phyloP scores from a whole-genome alignment of 192 early-diverging fungal species.

The Linnemannia elongata region DNA sequence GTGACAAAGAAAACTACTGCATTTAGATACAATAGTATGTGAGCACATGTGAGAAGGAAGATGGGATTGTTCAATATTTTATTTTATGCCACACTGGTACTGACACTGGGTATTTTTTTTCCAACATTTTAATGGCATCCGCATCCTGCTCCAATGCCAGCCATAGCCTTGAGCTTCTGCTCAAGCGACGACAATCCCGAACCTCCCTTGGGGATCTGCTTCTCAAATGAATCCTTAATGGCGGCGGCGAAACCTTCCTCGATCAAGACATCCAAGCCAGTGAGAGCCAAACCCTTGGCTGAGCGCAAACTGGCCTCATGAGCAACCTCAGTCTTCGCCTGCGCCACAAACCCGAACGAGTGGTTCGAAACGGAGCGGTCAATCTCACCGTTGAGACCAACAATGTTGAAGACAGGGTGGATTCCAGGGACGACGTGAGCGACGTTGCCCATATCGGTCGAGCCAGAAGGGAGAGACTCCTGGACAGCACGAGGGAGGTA shows the following conservation, averaged over 20 bases:
- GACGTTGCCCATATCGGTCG: slow-evolving; percentile 32
- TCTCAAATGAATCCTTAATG: slow-evolving; percentile 56
- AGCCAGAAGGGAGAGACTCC: slow-evolving; percentile 20
- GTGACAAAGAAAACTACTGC: background rate
- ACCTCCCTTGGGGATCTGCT: slow-evolving; percentile 21
- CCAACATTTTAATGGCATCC: slow-evolving; percentile 23
- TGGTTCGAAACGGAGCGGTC: slow-evolving; percentile 72
- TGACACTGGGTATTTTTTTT: background rate
- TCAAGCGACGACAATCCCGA: background rate
- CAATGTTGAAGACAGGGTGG: slow-evolving; percentile 40
- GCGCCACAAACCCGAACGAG: slow-evolving; percentile 71
- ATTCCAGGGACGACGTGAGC: slow-evolving; percentile 35
- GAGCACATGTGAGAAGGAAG: background rate
- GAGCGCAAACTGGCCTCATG: slow-evolving; percentile 68
- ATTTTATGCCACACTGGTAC: background rate
- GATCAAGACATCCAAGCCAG: slow-evolving; percentile 61
- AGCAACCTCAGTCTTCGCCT: slow-evolving; percentile 68
- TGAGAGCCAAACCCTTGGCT: slow-evolving; percentile 67
- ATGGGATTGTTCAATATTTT: background rate
- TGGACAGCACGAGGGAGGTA: slow-evolving; percentile 19
- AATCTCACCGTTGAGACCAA: slow-evolving; percentile 57
- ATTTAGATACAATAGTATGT: background rate
- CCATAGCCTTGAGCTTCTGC: slow-evolving; percentile 12
- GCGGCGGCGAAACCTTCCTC: slow-evolving; percentile 62
- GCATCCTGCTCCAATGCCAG: slow-evolving; percentile 17